Base-by-base conservation (phyloP, 202 grass and related monocot species). In the Panicum virgatum region DNA sequence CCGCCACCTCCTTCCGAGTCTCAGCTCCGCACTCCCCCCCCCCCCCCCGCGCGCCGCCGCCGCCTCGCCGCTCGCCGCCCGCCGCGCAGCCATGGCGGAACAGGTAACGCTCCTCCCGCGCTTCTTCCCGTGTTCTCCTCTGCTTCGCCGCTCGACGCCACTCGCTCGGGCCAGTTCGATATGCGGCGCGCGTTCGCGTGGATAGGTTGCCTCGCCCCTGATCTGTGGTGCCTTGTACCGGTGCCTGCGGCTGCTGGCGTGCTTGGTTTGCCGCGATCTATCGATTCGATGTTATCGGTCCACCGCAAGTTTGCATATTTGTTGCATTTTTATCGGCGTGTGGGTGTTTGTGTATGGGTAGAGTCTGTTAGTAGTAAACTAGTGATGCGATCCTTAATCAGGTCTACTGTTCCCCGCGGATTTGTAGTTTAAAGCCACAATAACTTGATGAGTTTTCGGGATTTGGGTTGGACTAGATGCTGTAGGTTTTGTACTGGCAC, bases 31-130 rank as follows among this genome's bases (percentile, higher is more conserved):
- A 6, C 32, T 73, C 29, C 40, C 78, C 29, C 40, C 67, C 27
- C 2, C 25, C 51, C 12, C 61, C 54, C 59, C 73, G 34, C 39
- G n/a, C 37, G 86, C 72, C 38, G 64, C 72, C 67, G 15, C 78
- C 63, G 20, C 78, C 3, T 29, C 19, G 25, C 74, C 57, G 9
- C 66, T 77, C 60, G 51, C 60, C 44, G 14, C 26, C 34, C 84
- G 46, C 62, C 16, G 27, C 75, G 54, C 53, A 85, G 67, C 81
- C 77, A 97, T 97, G 94, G 94, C 89, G 80, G 91, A 97, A 74
- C 94, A 97, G 91, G 94, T 94, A 85, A 36, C 7, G 22, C 8
- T 48, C 59, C 10, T 37, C 67, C 37, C 0, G 0, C 20, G 58
- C 30, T 34, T 18, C 16, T 52, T 19, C n/a, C 12, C 38, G 20